Conservation (phyloP, 1,139 yeast species). For the Saccharomyces pastorianus region DNA sequence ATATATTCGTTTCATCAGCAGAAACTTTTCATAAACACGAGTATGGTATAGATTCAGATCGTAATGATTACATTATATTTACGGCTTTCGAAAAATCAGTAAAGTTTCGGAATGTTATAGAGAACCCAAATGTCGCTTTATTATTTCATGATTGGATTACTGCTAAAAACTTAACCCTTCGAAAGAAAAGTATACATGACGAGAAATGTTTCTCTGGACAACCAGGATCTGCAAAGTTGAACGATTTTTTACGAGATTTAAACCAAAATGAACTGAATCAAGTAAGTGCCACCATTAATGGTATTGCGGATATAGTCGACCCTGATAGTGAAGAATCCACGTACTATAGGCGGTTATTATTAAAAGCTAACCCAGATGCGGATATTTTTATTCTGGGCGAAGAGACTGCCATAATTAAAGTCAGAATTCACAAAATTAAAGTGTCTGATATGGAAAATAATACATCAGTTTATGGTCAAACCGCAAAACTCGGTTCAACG, state of each 20-base stretch:
- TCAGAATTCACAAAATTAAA: slow-evolving; percentile 55
- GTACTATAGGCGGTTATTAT: slow-evolving; percentile 49
- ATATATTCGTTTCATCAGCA: slow-evolving; percentile 47
- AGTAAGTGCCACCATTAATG: slow-evolving; percentile 69
- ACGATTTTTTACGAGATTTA: slow-evolving; percentile 57
- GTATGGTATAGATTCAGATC: slow-evolving; percentile 10
- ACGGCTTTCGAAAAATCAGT: slow-evolving; percentile 64
- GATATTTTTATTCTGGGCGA: slow-evolving; percentile 56
- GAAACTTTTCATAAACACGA: slow-evolving; percentile 22
- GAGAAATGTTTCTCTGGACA: neutral
- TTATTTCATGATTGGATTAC: slow-evolving; percentile 85
- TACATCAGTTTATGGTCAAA: slow-evolving; percentile 32
- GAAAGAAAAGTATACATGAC: slow-evolving; percentile 21
- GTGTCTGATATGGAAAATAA: slow-evolving; percentile 73
- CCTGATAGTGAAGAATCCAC: slow-evolving; percentile 37
- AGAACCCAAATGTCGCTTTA: slow-evolving; percentile 69
- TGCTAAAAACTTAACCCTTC: slow-evolving; percentile 37
- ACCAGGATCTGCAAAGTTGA: slow-evolving; percentile 33
- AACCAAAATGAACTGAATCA: slow-evolving; percentile 71
- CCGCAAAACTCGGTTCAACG: neutral
- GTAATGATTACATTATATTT: slow-evolving; percentile 47
- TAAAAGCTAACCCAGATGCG: slow-evolving; percentile 59
- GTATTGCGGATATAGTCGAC: slow-evolving; percentile 52
- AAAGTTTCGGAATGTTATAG: slow-evolving; percentile 58
- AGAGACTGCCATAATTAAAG: slow-evolving; percentile 55